A percentile compares a stretch with the other conserved stretches of the same genome.
phyloP scores from a whole-genome alignment of 331 rosid species.

The Arachis monticola region DNA sequence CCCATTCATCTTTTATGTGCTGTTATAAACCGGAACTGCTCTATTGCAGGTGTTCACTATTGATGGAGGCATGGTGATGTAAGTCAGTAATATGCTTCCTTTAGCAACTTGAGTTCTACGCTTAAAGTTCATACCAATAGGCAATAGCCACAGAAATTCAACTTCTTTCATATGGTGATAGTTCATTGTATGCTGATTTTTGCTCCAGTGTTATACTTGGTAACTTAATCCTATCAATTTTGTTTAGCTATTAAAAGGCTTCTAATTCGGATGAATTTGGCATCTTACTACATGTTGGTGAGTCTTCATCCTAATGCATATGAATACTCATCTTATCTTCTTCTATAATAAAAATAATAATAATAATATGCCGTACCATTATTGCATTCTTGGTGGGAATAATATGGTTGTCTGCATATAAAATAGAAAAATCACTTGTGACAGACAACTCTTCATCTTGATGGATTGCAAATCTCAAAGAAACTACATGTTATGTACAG shows the following conservation, averaged over 20 bases:
- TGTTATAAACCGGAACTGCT: slow-evolving; percentile 13
- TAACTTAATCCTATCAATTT: slow-evolving; percentile 40
- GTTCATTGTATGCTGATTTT: slow-evolving; percentile 22
- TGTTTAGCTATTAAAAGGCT: slow-evolving; percentile 16
- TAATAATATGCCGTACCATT: not conserved
- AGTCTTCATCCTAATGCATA: not conserved
- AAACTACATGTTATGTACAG: slow-evolving; percentile 2
- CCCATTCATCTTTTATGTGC: not conserved
- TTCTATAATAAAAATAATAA: not conserved
- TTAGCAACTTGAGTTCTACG: not conserved
- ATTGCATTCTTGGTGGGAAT: not conserved
- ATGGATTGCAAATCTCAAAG: not conserved
- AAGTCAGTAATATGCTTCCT: slow-evolving; percentile 27
- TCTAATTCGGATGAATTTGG: slow-evolving; percentile 4
- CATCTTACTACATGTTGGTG: slow-evolving; percentile 14
- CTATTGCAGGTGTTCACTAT: slow-evolving; percentile 68
- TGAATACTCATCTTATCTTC: not conserved
- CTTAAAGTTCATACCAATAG: not conserved
- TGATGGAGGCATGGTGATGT: slow-evolving; percentile 90
- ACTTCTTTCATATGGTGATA: slow-evolving; percentile 24
- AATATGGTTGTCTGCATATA: not conserved
- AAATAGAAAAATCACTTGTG: not conserved
- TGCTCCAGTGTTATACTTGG: slow-evolving; percentile 27
- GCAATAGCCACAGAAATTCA: slow-evolving; percentile 30
- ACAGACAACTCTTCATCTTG: not conserved